Conservation (phyloP, 116 monocot genomes). For the Posidonia oceanica region DNA sequence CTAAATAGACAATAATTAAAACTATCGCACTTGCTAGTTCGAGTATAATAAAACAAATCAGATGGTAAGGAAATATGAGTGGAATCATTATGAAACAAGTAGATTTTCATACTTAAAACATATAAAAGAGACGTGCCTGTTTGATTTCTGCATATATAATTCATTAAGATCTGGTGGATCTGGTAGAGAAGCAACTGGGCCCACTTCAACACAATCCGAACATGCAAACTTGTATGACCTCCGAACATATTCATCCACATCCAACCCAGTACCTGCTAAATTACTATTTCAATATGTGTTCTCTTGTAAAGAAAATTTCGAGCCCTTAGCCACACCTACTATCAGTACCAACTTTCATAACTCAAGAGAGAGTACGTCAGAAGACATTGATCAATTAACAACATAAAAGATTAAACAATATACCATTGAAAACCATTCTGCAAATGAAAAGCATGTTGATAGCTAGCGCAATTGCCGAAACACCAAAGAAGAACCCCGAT, state of each 20-base stretch:
- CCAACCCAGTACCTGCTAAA: constrained; percentile 70
- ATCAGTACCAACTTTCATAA: not conserved
- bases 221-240: constrained; percentile 94
- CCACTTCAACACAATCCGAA: constrained; percentile 97
- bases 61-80: not conserved
- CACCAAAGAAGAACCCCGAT: constrained; percentile 98
- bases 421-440: constrained; percentile 97
- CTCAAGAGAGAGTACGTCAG: not conserved
- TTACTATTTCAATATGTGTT: constrained; percentile 3
- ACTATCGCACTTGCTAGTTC: not conserved
- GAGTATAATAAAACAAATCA: not conserved
- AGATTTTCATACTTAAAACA: not conserved
- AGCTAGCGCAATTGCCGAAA: constrained; percentile 83
- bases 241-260: constrained; percentile 96
- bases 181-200: constrained; percentile 76
- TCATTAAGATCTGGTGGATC: constrained; percentile 93
- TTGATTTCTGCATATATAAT: constrained; percentile 59
- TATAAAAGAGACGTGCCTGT: constrained; percentile 34
- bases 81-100: too few species aligned
- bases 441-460: constrained; percentile 98
- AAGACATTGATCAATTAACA: not conserved
- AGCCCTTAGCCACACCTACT: not conserved
- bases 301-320: not conserved
- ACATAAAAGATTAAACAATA: not conserved
- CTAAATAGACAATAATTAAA: not conserved